Evolutionary conservation across 2,329 filamentous ascomycete genomes (phyloP), one percentile per base, ranked within the genome.

Genomic region (Tolypocladium guangdongense): DNA sequence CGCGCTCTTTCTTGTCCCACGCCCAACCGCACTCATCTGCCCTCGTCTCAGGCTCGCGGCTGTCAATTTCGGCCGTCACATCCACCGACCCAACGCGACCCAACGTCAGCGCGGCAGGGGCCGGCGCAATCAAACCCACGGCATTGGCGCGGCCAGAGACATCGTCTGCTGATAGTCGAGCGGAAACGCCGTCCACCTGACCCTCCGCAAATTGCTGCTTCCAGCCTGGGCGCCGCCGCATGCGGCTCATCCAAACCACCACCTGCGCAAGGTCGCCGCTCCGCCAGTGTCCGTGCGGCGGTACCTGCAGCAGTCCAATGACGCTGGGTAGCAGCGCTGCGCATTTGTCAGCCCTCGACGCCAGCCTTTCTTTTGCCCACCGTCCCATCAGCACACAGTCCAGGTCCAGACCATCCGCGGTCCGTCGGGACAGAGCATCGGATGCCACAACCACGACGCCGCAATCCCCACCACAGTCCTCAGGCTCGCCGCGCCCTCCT

Each of bases 231-330:
- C 3, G 43, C 39, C 20, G 14, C 16, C 20, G 48, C 48, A 49
- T 49, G 46, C 30, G 36, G 30, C 46, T 33, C 30, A 24, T 8
- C 32, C 46, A 33, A 33, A 10, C 5, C 20, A 27, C 27, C 27
- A 6, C 30, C 2, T 6, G 30, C n/a, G 12, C 14, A 18, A 8
- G 22, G 24, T 47, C 27, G 4, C 45, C 11, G 24, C 30, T n/a
- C 47, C 47, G 47, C 47, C 47, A 36, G 33, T 38, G 48, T 39
- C 48, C 35, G 48, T 50, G 48, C 48, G 22, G 35, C 48, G 48
- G 48, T 38, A 50, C 48, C 48, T 50, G 48, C 48, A 50, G 35
- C 22, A n/a, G n/a, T n/a, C n/a, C n/a, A n/a, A n/a, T n/a, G n/a
- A n/a, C n/a, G n/a, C n/a, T n/a, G n/a, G n/a, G n/a, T n/a, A n/a